A percentile compares a stretch with the other conserved stretches of the same genome.
Conservation (phyloP, 129 eudicot genomes). For the Dittrichia graveolens region DNA sequence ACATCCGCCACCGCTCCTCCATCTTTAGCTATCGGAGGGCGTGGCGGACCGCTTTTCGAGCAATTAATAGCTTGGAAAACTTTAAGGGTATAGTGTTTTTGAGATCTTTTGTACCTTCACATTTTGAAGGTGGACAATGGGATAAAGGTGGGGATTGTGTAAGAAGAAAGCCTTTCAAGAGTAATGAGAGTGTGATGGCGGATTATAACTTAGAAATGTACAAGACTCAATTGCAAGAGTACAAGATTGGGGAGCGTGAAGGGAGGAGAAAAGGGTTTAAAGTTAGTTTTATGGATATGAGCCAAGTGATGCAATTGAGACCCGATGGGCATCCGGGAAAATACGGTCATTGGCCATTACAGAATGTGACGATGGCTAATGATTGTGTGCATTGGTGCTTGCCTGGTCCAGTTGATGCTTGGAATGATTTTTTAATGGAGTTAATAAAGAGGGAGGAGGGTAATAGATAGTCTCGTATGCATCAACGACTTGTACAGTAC, state of each 20-base stretch:
- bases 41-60: conserved; percentile 60
- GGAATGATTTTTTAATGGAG: conserved; percentile 75
- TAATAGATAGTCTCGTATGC: conserved; percentile 10
- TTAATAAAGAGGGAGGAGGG: conserved; percentile 47
- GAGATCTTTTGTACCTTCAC: conserved; percentile 74
- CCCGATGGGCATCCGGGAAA: conserved; percentile 89
- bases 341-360: conserved; percentile 63
- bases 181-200: conserved; percentile 43
- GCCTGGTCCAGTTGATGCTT: conserved; percentile 74
- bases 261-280: conserved; percentile 47
- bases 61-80: conserved; percentile 40
- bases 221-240: conserved; percentile 63
- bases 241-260: conserved; percentile 44
- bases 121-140: conserved; percentile 79
- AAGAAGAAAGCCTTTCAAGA: conserved; percentile 57
- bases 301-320: conserved; percentile 59
- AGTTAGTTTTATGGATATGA: conserved; percentile 59
- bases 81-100: conserved; percentile 59
- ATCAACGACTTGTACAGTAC: conserved; percentile 3
- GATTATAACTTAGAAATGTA: conserved; percentile 59
- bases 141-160: conserved; percentile 80
- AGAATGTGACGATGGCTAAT: conserved; percentile 48
- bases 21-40: conserved; percentile 64
- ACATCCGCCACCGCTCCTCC: conserved; percentile 40
- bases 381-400: conserved; percentile 88